phyloP scores from a whole-genome alignment of 1,139 yeast genomes.

The Magnusiomyces clavatus region DNA sequence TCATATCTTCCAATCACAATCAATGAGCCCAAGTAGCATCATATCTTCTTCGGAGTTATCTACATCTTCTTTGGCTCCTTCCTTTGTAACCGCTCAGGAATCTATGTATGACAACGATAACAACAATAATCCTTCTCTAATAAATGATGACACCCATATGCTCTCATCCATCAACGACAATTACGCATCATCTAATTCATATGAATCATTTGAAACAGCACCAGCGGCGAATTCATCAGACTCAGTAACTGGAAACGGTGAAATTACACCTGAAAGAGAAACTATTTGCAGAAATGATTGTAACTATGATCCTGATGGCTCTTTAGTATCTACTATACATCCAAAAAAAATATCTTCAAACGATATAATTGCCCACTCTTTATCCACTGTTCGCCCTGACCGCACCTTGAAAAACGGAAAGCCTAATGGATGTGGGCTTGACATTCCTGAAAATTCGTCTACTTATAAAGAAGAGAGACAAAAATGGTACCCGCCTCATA shows the following conservation, averaged over 20 bases:
- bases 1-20: not conserved
- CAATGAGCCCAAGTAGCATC: not conserved
- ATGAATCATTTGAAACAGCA: constrained; percentile 1
- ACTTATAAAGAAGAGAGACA: no score
- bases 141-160: not conserved
- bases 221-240: no score
- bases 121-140: no score
- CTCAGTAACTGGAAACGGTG: no score
- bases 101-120: not conserved
- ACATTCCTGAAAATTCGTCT: no score
- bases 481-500: no score
- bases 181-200: not conserved
- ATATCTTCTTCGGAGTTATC: not conserved
- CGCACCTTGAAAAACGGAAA: not conserved
- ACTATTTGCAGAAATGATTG: no score
- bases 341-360: no score
- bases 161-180: not conserved
- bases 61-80: constrained; percentile 4
- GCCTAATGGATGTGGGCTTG: not conserved
- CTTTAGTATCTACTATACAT: constrained; percentile 1
- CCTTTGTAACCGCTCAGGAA: constrained; percentile 12
- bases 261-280: no score
- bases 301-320: not conserved
- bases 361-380: no score
- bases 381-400: not conserved